Evolutionary conservation across 768 basidiomycete species (phyloP), one percentile per base, ranked within the genome.

Genomic region (Chlorophyllum brunneum): DNA sequence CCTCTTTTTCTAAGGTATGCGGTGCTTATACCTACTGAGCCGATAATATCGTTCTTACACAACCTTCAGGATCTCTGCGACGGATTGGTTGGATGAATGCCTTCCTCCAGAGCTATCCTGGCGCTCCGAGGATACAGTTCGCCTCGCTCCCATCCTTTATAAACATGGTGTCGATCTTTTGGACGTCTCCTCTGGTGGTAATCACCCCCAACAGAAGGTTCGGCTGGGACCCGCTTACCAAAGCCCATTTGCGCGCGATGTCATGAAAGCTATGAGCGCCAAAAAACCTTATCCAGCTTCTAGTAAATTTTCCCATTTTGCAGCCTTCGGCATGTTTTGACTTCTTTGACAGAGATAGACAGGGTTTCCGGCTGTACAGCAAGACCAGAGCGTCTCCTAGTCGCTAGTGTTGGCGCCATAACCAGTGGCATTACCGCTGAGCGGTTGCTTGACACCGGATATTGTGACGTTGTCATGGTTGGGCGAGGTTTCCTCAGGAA

Each of bases 81-180:
- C 81, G 0, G 91, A 92, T 51, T 88, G 88, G 83, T 67, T 87
- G 5, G 82, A 83, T 56, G 74, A 79, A 46, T 67, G 72, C 2
- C 65, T 77, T 1, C 80, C 81, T 0, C 67, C 83, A 48, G 80
- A 85, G 56, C 75, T 76, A 15, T 79, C 79, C 4, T 89, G 90
- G 88, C 75, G 77, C 7, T 56, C 78, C 1, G 80, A 86, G 61
- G 89, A 92, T 61, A 86, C 84, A 1, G 78, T 78, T 23, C 68
- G 74, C 27, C 68, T 91, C 24, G 79, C 83, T 1, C 67, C 71
- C 16, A 74, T 83, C 56, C 73, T 92, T 10, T 72, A 70, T 10
- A 73, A 78, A 11, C 75, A 80, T 38, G 88, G 88, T 4, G 77
- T 92, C 46, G 91, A 92, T 64, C 70, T 92, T 29, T 67, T 92